phyloP scores from a whole-genome alignment of 140 eudicot genomes.

The Senecio squalidus region DNA sequence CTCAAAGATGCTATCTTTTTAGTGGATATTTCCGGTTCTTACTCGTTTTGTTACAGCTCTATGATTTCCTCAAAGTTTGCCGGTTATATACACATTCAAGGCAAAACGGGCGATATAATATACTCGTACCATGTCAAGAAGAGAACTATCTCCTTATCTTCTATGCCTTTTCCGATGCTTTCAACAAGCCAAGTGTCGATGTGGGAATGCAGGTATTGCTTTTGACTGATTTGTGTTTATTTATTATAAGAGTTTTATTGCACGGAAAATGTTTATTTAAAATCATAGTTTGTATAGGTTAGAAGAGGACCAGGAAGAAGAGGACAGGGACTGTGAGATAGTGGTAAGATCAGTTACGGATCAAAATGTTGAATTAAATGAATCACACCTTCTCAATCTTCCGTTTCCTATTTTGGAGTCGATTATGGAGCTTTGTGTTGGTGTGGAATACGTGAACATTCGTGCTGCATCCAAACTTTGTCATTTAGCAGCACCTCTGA shows the following conservation, averaged over 20 bases:
- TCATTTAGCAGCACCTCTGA: constrained; percentile 13
- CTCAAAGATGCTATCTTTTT: neutral
- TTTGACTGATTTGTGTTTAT: neutral
- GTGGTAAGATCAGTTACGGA: neutral
- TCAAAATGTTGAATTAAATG: neutral
- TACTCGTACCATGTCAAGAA: constrained; percentile 9
- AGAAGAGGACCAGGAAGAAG: neutral
- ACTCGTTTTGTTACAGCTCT: neutral
- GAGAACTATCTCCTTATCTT: constrained; percentile 13
- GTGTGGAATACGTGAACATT: neutral
- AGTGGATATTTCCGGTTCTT: neutral
- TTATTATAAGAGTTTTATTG: neutral
- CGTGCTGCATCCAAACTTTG: constrained; percentile 4
- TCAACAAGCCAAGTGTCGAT: constrained; percentile 1
- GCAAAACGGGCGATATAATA: neutral
- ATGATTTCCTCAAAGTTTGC: neutral
- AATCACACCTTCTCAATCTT: neutral
- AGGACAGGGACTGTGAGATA: neutral
- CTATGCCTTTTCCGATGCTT: neutral
- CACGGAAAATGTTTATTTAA: neutral
- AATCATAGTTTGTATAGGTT: constrained; percentile 5
- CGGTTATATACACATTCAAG: constrained; percentile 12
- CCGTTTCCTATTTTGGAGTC: neutral
- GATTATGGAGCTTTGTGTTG: neutral
- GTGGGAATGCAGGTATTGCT: constrained; percentile 10